A percentile compares a stretch with the other conserved stretches of the same genome.
Evolutionary conservation across 169 alveolate genomes (phyloP).

Genomic region (Fabrea salina): DNA sequence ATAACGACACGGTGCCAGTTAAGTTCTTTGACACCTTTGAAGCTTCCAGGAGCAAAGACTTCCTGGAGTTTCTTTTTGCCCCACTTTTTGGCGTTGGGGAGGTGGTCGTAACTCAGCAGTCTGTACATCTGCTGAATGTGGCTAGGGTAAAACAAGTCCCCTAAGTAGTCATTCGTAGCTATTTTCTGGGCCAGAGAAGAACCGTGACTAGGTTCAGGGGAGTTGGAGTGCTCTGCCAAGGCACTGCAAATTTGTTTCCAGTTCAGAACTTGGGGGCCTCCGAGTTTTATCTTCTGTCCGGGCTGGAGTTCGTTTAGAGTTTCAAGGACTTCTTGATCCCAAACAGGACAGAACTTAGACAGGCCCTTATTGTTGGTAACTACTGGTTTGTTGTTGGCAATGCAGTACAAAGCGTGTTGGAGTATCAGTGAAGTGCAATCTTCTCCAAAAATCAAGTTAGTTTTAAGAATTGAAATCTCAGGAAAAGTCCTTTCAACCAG

Average conservation of each 20-base stretch:
- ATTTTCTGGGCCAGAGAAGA: not conserved
- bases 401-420: not conserved
- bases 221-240: not conserved
- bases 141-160: slow-evolving; percentile 29
- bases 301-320: slow-evolving; percentile 8
- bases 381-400: not conserved
- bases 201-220: not conserved
- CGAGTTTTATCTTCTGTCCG: not conserved
- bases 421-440: not conserved
- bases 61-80: slow-evolving; percentile 19
- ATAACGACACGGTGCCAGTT: slow-evolving; percentile 31
- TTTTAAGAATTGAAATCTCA: not conserved
- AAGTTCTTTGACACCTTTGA: not conserved
- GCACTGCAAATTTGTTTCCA: slow-evolving; percentile 7
- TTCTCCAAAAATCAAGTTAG: slow-evolving; percentile 8
- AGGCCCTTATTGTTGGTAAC: not conserved
- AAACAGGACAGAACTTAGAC: slow-evolving; percentile 14
- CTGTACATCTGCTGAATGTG: slow-evolving; percentile 2
- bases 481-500: not conserved
- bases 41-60: not conserved
- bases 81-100: not conserved
- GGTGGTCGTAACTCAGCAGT: not conserved
- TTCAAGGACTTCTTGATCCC: not conserved
- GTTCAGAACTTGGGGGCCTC: slow-evolving; percentile 8
- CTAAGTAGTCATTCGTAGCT: not conserved